Base-by-base conservation (phyloP, 2,329 filamentous ascomycete genomes). In the Neofusicoccum sp. region DNA sequence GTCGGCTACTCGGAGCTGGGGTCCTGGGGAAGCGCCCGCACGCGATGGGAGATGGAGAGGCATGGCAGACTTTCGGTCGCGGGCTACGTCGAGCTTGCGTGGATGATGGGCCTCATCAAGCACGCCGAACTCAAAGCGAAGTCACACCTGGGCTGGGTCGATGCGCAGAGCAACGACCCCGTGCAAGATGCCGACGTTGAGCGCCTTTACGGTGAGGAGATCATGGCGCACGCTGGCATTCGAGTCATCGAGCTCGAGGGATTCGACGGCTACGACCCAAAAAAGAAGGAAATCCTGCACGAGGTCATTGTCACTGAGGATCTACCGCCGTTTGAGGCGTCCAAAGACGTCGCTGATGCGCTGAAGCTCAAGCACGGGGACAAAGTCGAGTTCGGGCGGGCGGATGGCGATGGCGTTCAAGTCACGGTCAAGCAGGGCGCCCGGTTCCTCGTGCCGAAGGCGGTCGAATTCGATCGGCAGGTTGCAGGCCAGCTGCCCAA, bases 51-150 rank as follows among this genome's bases (percentile, higher is more conserved):
- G 78, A 95, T 95, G 89, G 91, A 96, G 75, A 89, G 90, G 1
- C 84, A 89, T 65, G 91, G 91, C 69, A 84, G 91, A 71, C 95
- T 96, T 78, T 95, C 90, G 9, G 83, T 95, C 9, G 90, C 93
- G 75, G 91, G 91, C 31, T 95, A 89, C 69, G 86, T 95, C 63
- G 91, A 96, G 76, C 95, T 96, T 90, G 89, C 91, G 36, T 96
- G 91, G 91, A 89, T 96, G 72, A 96, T 95, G 90, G 90, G 91
- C 69, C 84, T 95, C 61, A 93, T 96, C 78, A 92, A 90, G 80
- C 91, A 95, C 74, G 88, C 92, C 78, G 93, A 93, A n/a, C n/a
- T 93, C 72, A 95, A 93, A 79, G 91, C 30, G 8, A 20, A 34
- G 30, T 8, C 30, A 14, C 28, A 40, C 20, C n/a, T 14, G 7